Evolutionary conservation across 768 basidiomycete genomes (phyloP), one percentile per base, ranked within the genome.

Genomic region (Hygrocybe coccinea): DNA sequence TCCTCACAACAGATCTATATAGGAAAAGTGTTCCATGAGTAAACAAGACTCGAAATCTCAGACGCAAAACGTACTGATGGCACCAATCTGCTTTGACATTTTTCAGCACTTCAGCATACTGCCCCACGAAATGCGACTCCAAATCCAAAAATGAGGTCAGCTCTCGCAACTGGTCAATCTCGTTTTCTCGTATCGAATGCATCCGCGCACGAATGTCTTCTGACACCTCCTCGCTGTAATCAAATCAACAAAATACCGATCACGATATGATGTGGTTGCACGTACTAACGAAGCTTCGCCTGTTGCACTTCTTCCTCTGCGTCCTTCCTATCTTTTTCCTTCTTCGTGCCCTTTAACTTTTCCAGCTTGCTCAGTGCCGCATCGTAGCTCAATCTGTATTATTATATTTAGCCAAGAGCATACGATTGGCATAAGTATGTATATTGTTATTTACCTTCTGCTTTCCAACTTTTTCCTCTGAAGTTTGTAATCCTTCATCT

Each of bases 381-480:
- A 59, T 95, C 94, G 36, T 84, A 85, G 54, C 85, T 84, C 55
- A 89, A 68, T 64, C 93, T 93, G 46, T 12, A 17, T 56, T 50
- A n/a, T 36, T 39, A 22, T 14, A n/a, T 33, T 12, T n/a, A 21
- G 14, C 10, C 46, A 24, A 14, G n/a, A n/a, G n/a, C 34, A 10
- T 43, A 1, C 45, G 21, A 39, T n/a, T 39, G 38, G 38, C 21
- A 43, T n/a, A 19, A 4, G 12, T 14, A 17, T 22, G 34, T 15
- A 14, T 33, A n/a, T n/a, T n/a, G n/a, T n/a, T 47, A 66, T 76
- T 50, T 57, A 89, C 91, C 90, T 79, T 64, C 91, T 76, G 50
- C 87, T 91, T 55, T 95, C 92, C 14, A 95, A 71, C 66, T 93
- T 95, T 80, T 93, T 95, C 58, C 84, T 81, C 57, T 87, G 77